phyloP scores from a whole-genome alignment of 371 early-diverging fungal genomes.

The Mortierella sp. region DNA sequence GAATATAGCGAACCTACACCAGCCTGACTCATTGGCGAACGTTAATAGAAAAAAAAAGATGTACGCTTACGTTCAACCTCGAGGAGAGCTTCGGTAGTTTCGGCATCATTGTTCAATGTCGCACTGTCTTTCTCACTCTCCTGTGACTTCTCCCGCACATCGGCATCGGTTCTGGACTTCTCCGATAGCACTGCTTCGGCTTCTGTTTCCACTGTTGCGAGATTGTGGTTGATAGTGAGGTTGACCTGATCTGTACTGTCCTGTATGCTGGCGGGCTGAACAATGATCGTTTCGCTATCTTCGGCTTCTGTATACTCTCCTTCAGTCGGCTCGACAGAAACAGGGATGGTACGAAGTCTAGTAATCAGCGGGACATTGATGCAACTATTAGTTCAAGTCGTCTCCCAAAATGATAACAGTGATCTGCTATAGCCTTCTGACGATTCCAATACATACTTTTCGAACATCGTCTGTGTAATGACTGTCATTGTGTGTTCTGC shows the following conservation, averaged over 20 bases:
- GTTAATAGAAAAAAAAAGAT: neutral
- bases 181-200: constrained; percentile 34
- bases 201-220: constrained; percentile 36
- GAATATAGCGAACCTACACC: neutral
- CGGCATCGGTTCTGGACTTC: constrained; percentile 11
- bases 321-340: constrained; percentile 16
- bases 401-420: too few species aligned
- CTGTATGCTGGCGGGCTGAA: constrained; percentile 37
- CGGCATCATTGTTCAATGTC: constrained; percentile 23
- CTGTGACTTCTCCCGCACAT: constrained; percentile 7
- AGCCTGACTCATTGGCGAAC: neutral
- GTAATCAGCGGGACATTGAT: neutral
- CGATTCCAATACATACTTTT: constrained; percentile 60
- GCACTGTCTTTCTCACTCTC: constrained; percentile 29
- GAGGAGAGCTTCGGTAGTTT: constrained; percentile 6
- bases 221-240: constrained; percentile 42
- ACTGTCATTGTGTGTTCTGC: constrained; percentile 88
- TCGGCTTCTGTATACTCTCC: constrained; percentile 17
- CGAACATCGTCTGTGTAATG: constrained; percentile 82
- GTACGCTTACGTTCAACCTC: constrained; percentile 31
- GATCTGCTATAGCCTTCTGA: neutral
- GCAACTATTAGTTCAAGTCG: neutral
- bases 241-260: constrained; percentile 37
- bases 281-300: constrained; percentile 41
- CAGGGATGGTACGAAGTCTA: constrained; percentile 42